Percentiles rank a stretch among this genome's conserved stretches.
These are phyloP conservation scores for Aspergillus bertholletiae DNA, from an alignment of 495 filamentous ascomycete species.

Conservation along the genomic window DNA sequence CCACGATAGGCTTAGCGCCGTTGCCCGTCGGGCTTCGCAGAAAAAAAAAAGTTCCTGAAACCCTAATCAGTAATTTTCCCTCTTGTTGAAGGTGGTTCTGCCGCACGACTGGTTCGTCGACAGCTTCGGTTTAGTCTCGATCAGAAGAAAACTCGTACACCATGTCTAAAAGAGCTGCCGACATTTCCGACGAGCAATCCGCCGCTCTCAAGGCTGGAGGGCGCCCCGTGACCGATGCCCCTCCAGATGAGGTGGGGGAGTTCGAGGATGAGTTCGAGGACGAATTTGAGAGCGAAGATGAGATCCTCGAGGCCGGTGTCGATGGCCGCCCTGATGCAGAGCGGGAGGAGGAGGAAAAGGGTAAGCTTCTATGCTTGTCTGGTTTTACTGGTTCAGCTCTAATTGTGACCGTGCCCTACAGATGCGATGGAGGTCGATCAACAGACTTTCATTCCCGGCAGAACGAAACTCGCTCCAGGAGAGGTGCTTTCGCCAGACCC, in stretches of 20 bases:
- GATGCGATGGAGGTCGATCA: slow-evolving; percentile 89
- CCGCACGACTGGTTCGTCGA: slow-evolving; percentile 22
- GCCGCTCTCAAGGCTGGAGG: slow-evolving; percentile 66
- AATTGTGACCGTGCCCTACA: slow-evolving; percentile 17
- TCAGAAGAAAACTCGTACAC: slow-evolving; percentile 11
- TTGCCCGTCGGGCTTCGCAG: slow-evolving; percentile 14
- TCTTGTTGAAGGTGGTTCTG: slow-evolving; percentile 6
- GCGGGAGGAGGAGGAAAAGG: slow-evolving; percentile 77
- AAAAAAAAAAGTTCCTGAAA: slow-evolving; percentile 27
- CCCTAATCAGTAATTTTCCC: slow-evolving; percentile 29
- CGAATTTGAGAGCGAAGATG: slow-evolving; percentile 95
- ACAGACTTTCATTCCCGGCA: slow-evolving; percentile 88
- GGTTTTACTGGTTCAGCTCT: not conserved
- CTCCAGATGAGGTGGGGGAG: slow-evolving; percentile 68
- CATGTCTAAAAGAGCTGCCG: slow-evolving; percentile 70
- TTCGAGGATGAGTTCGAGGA: slow-evolving; percentile 97
- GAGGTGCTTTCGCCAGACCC: slow-evolving; percentile 88
- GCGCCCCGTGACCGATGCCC: slow-evolving; percentile 49
- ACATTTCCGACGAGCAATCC: slow-evolving; percentile 50
- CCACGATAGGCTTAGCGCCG: slow-evolving; percentile 37
- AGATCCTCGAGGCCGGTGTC: slow-evolving; percentile 90
- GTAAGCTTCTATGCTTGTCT: slow-evolving; percentile 32
- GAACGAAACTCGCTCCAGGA: slow-evolving; percentile 79
- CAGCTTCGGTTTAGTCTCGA: slow-evolving; percentile 8
- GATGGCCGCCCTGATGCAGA: slow-evolving; percentile 92